These are phyloP conservation scores for Hyparrhenia diplandra DNA, from an alignment of 176 grass and related monocot genomes.

Conservation along the genomic window DNA sequence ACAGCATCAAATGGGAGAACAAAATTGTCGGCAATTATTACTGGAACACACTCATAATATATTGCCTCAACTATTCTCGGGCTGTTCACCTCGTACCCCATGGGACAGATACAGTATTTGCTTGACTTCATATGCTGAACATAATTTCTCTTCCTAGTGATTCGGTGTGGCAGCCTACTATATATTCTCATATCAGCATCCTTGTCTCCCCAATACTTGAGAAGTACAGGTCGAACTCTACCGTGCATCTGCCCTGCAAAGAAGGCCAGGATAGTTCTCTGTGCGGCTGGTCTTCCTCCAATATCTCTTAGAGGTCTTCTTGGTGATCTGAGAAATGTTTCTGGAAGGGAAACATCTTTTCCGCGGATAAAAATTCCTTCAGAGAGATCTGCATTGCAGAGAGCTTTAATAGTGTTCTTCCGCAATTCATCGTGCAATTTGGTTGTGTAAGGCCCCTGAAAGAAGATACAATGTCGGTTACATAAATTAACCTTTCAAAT, in stretches of 20 bases:
- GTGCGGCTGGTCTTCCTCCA: constrained; percentile 47
- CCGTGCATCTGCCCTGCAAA: constrained; percentile 94
- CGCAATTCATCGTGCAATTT: constrained; percentile 65
- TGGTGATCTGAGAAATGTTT: constrained; percentile 70
- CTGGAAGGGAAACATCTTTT: constrained; percentile 87
- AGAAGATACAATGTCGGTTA: not conserved
- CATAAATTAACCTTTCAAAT: not conserved
- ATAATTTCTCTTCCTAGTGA: constrained; percentile 64
- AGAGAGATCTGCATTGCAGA: constrained; percentile 81
- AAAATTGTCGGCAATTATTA: constrained; percentile 86
- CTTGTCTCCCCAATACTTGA: constrained; percentile 60
- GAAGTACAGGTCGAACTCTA: constrained; percentile 71
- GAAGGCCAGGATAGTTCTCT: constrained; percentile 81
- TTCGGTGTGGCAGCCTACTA: constrained; percentile 35
- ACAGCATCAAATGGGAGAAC: constrained; percentile 74
- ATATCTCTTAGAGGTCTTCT: constrained; percentile 64
- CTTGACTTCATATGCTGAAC: constrained; percentile 85
- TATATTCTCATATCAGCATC: constrained; percentile 73
- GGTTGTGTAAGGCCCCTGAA: constrained; percentile 70
- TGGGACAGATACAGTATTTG: constrained; percentile 82
- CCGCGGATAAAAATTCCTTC: constrained; percentile 73
- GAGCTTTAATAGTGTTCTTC: constrained; percentile 77
- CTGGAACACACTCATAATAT: constrained; percentile 82
- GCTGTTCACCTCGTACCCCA: constrained; percentile 97
- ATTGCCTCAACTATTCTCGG: constrained; percentile 88